Evolutionary conservation across 2,329 filamentous ascomycete genomes (phyloP).

Genomic region (Simplicillium aogashimaense): DNA sequence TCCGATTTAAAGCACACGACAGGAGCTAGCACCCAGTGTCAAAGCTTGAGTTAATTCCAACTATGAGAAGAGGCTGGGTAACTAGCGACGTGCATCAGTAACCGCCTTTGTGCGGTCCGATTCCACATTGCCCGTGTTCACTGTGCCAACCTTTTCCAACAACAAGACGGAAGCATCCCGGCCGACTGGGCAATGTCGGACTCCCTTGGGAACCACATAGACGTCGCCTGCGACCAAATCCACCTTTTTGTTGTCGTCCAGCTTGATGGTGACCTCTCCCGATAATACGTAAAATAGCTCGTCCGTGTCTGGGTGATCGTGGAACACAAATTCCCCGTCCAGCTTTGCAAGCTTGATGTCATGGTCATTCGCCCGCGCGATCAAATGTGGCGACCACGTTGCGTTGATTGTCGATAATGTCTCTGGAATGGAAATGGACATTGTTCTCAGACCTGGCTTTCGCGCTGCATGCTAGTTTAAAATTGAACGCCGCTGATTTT

Average conservation of each 20-base stretch:
- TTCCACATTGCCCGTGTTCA: slow-evolving; percentile 17
- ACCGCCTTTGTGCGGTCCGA: too few species aligned
- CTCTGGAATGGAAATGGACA: slow-evolving; percentile 13
- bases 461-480: too few species aligned
- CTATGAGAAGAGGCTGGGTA: too few species aligned
- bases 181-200: slow-evolving; percentile 24
- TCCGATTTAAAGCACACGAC: too few species aligned
- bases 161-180: slow-evolving; percentile 25
- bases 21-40: too few species aligned
- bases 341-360: slow-evolving; percentile 30
- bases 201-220: slow-evolving; percentile 23
- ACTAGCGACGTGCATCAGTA: too few species aligned
- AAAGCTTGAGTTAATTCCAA: too few species aligned
- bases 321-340: slow-evolving; percentile 28
- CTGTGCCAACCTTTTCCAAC: slow-evolving; percentile 22
- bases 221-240: slow-evolving; percentile 20
- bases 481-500: too few species aligned
- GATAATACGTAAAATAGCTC: slow-evolving; percentile 28
- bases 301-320: slow-evolving; percentile 28
- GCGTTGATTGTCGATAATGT: slow-evolving; percentile 17
- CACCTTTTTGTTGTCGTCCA: slow-evolving; percentile 17
- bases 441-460: not conserved
- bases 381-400: slow-evolving; percentile 19
- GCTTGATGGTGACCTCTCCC: slow-evolving; percentile 22
- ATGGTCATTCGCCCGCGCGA: slow-evolving; percentile 23